These are phyloP conservation scores for Tolypocladium inflatum DNA, from an alignment of 2,329 filamentous ascomycete species.

Conservation along the genomic window DNA sequence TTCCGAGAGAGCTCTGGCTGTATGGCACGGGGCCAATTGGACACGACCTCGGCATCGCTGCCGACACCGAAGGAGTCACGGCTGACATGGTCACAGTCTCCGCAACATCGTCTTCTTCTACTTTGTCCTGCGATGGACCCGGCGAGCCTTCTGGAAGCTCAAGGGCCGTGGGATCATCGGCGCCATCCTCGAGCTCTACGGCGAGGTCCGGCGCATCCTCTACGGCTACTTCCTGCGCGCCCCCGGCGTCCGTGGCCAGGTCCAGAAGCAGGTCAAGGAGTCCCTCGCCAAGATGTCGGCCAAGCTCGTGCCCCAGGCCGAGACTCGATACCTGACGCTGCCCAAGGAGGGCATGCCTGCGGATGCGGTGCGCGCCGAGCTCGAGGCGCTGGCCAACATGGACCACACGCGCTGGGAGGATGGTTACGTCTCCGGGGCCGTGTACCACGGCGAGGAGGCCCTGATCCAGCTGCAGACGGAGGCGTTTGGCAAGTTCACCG, in stretches of 20 bases:
- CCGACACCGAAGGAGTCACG: background rate
- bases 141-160: conserved; percentile 72
- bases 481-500: conserved; percentile 88
- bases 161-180: conserved; percentile 83
- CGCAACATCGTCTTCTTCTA: conserved; percentile 84
- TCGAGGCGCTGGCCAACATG: conserved; percentile 71
- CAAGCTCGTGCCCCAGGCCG: conserved; percentile 69
- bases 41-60: background rate
- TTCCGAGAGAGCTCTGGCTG: background rate
- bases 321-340: conserved; percentile 64
- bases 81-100: conserved; percentile 32
- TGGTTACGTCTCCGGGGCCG: conserved; percentile 84
- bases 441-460: conserved; percentile 86
- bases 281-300: conserved; percentile 70
- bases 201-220: conserved; percentile 57
- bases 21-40: background rate
- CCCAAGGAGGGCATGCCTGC: conserved; percentile 77
- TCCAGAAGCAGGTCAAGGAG: conserved; percentile 75
- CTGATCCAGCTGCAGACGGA: conserved; percentile 80
- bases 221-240: conserved; percentile 81
- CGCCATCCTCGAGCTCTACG: conserved; percentile 65
- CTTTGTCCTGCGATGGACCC: conserved; percentile 76
- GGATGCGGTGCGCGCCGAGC: conserved; percentile 70
- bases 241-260: conserved; percentile 77
- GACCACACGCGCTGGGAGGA: conserved; percentile 97